Evolutionary conservation across 768 basidiomycete species (phyloP), one percentile per base, ranked within the genome.

Genomic region (Rhodotorula babjevae): DNA sequence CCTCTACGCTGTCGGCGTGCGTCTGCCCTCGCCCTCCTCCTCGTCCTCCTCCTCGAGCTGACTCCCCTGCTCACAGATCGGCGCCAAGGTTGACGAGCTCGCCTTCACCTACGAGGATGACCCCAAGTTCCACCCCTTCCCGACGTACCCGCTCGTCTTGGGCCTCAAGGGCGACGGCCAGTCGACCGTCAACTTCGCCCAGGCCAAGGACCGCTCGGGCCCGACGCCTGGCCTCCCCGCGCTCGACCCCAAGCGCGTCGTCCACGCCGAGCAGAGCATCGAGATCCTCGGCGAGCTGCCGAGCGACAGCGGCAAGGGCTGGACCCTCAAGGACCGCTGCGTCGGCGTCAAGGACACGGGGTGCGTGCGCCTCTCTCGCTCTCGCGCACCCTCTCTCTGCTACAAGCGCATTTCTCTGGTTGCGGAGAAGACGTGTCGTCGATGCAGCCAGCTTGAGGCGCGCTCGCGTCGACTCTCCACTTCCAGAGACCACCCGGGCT

Each of bases 61-160:
- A 61, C 40, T 36, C 31, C 21, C 46, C 6, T 40, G 18, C 33
- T 0, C 44, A 14, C 60, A 61, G 63, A 88, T 93, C 50, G 92
- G 92, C 23, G 90, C 90, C 25, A 91, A 90, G 81, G 84, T 84
- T 53, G 84, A 89, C 62, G 91, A 93, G 66, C 85, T 86, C 59
- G 81, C 84, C 11, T 84, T 90, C 59, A 84, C 89, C 46, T 92
- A 92, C 80, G 91, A 79, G 63, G 74, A 77, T 52, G 47, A 65
- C 81, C 84, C 85, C 71, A 83, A 85, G 42, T 94, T 90, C 81
- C 83, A 88, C 23, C 86, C 91, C 6, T 68, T 93, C 77, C 92
- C 92, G 16, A 93, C 92, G 0, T 94, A 89, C 80, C 91, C 92
- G 3, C 90, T 91, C 25, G 89, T 90, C 0, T 84, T 93, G 11